phyloP scores from a whole-genome alignment of 371 early-diverging fungal genomes.

The Cokeromyces recurvatus region DNA sequence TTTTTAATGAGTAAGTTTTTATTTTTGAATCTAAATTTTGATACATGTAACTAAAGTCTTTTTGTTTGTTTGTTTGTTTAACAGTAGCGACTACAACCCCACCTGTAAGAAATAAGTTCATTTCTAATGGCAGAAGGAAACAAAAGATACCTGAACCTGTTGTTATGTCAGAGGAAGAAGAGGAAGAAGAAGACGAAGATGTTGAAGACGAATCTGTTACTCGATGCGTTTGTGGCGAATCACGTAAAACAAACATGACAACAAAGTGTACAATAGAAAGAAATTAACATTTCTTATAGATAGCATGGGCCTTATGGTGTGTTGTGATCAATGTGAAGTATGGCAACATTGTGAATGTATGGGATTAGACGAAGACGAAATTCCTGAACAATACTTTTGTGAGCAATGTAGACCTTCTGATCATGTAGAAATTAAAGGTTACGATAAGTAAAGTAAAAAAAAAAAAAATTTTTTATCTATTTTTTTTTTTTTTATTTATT shows the following conservation, averaged over 20 bases:
- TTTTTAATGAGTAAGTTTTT: too few relatives aligned
- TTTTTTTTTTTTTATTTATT: too few relatives aligned
- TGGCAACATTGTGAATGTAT: slow-evolving; percentile 90
- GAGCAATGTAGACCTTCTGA: slow-evolving; percentile 60
- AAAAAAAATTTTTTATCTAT: too few relatives aligned
- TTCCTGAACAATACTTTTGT: slow-evolving; percentile 85
- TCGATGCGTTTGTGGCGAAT: slow-evolving; percentile 71
- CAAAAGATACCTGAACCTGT: slow-evolving; percentile 18
- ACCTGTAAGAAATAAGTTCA: too few relatives aligned
- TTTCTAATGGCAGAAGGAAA: too few relatives aligned
- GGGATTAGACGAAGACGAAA: slow-evolving; percentile 61
- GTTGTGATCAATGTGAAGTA: slow-evolving; percentile 82
- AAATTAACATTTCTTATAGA: slow-evolving; percentile 17
- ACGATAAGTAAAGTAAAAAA: slow-evolving; percentile 13
- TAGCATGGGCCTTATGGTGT: slow-evolving; percentile 75
- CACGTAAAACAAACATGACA: too few relatives aligned
- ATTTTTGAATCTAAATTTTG: too few relatives aligned
- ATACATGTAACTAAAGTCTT: too few relatives aligned
- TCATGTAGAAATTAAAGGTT: slow-evolving; percentile 19
- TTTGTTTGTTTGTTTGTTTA: too few relatives aligned
- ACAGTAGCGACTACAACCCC: too few relatives aligned
- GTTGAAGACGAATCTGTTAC: slow-evolving; percentile 66
- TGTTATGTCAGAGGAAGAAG: slow-evolving; percentile 16
- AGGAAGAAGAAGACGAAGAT: slow-evolving; percentile 16
- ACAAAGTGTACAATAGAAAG: neutral